A percentile compares a stretch with the other conserved stretches of the same genome.
Conservation (phyloP, 208 protist species). For the Trypanosoma theileri region DNA sequence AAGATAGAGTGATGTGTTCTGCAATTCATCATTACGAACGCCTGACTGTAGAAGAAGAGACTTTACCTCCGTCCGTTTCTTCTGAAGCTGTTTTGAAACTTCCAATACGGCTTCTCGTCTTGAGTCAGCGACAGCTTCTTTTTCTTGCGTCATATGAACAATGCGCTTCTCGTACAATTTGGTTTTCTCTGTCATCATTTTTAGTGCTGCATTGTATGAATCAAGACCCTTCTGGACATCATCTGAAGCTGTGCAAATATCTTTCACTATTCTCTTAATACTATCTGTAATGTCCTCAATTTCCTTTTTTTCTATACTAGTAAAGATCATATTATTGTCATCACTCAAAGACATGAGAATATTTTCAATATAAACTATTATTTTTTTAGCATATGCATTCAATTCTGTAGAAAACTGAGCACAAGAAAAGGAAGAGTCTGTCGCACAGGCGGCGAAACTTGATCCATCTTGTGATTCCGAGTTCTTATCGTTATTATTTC, state of each 20-base stretch:
- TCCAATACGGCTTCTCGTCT: conserved; percentile 4
- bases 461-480: background rate
- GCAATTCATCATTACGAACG: background rate
- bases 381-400: conserved; percentile 5
- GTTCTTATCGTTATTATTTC: too few relatives aligned
- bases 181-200: conserved; percentile 2
- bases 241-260: background rate
- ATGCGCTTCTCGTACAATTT: conserved; percentile 4
- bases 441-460: background rate
- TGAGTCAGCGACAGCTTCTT: conserved; percentile 1
- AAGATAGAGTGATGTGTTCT: background rate
- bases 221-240: conserved; percentile 4
- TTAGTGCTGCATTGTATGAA: conserved; percentile 1
- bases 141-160: conserved; percentile 4
- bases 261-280: background rate
- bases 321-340: conserved; percentile 9
- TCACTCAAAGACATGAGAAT: background rate
- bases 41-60: conserved; percentile 14
- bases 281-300: background rate
- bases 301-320: background rate
- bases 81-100: conserved; percentile 5
- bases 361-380: background rate
- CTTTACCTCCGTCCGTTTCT: conserved; percentile 13
- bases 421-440: background rate
- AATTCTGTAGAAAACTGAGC: conserved; percentile 5